A percentile compares a stretch with the other conserved stretches of the same genome.
Evolutionary conservation across 2,329 filamentous ascomycete genomes (phyloP).

Genomic region (Dichotomopilus funicola): DNA sequence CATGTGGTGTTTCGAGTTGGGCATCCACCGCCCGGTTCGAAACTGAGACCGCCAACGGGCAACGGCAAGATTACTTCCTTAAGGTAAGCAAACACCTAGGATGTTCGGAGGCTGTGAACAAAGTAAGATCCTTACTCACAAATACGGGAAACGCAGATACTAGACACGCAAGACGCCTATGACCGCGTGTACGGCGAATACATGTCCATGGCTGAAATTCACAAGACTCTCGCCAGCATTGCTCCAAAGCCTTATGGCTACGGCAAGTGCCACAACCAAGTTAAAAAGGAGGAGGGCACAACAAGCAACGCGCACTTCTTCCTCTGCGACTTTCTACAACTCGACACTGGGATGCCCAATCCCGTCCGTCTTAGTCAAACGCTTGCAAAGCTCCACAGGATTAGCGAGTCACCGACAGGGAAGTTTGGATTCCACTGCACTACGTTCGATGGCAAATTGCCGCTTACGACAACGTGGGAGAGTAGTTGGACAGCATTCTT

Average conservation of each 20-base stretch:
- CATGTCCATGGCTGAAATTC: conserved; percentile 3
- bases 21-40: not conserved
- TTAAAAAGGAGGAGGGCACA: too few relatives aligned
- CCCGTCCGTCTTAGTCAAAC: conserved; percentile 10
- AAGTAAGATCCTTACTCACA: too few relatives aligned
- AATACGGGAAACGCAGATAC: too few relatives aligned
- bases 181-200: not conserved
- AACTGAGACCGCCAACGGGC: not conserved
- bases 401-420: conserved; percentile 25
- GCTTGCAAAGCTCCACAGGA: conserved; percentile 8
- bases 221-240: not conserved
- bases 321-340: conserved; percentile 28
- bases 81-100: not conserved
- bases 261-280: not conserved
- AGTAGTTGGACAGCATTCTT: conserved; percentile 17
- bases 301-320: conserved; percentile 24
- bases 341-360: conserved; percentile 21
- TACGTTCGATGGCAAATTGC: conserved; percentile 24
- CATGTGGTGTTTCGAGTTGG: not conserved
- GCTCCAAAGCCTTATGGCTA: not conserved
- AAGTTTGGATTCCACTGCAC: conserved; percentile 33
- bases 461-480: conserved; percentile 17
- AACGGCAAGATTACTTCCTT: not conserved
- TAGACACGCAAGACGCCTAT: not conserved
- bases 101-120: too few relatives aligned